Percentiles rank a stretch among this genome's conserved stretches.
Conservation (phyloP, 2,329 filamentous ascomycete genomes). For the Knufia petricola region DNA sequence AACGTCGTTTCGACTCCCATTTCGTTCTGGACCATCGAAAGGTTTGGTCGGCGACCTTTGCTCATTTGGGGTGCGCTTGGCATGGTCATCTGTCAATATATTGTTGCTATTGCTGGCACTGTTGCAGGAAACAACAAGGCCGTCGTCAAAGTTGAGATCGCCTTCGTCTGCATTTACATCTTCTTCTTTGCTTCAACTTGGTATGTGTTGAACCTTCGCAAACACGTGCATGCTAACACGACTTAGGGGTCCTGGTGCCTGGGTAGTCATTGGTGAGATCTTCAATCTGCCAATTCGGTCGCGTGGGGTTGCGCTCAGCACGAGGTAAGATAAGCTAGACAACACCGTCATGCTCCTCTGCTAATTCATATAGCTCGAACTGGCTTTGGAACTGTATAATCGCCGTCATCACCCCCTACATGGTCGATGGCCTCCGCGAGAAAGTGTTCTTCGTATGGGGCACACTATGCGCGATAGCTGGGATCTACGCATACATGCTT, state of each 20-base stretch:
- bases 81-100: constrained; percentile 80
- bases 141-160: constrained; percentile 34
- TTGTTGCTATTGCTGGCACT: constrained; percentile 59
- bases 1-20: constrained; percentile 44
- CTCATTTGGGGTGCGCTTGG: constrained; percentile 69
- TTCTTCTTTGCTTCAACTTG: constrained; percentile 84
- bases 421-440: constrained; percentile 41
- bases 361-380: constrained; percentile 38
- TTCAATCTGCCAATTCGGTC: constrained; percentile 82
- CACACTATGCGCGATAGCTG: constrained; percentile 58
- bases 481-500: constrained; percentile 63
- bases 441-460: constrained; percentile 77
- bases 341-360: too few species aligned
- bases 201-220: constrained; percentile 25
- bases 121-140: constrained; percentile 18
- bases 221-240: too few species aligned
- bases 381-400: constrained; percentile 50
- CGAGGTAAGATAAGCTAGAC: too few species aligned
- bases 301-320: constrained; percentile 75
- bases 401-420: constrained; percentile 31
- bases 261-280: constrained; percentile 73
- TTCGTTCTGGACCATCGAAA: constrained; percentile 76
- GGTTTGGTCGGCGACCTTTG: constrained; percentile 67
- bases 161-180: constrained; percentile 86
- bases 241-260: constrained; percentile 54